Percentiles rank a stretch among this genome's conserved stretches.
These are phyloP conservation scores for Termitomyces sp. DNA, from an alignment of 768 basidiomycete genomes.

Conservation along the genomic window DNA sequence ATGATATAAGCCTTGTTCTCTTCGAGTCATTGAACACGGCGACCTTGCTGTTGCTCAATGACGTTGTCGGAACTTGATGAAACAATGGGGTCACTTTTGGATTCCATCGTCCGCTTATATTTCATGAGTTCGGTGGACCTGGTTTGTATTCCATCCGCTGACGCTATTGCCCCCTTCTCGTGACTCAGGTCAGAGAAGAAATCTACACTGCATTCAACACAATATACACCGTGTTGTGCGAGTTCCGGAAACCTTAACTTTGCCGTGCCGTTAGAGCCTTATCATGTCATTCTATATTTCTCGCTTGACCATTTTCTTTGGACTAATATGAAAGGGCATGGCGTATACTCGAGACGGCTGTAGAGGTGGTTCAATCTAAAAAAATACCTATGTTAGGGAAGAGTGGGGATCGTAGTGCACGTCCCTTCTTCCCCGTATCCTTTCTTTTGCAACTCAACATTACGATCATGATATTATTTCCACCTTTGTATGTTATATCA, in stretches of 20 bases:
- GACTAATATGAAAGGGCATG: background rate
- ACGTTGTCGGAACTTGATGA: slow-evolving; percentile 9
- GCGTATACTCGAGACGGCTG: background rate
- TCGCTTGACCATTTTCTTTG: slow-evolving; percentile 4
- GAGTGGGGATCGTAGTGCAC: slow-evolving; percentile 43
- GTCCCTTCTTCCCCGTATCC: slow-evolving; percentile 27
- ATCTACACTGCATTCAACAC: slow-evolving; percentile 99
- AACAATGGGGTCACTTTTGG: slow-evolving; percentile 13
- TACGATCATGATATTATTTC: slow-evolving; percentile 23
- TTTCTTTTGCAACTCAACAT: slow-evolving; percentile 15
- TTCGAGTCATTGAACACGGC: slow-evolving; percentile 4
- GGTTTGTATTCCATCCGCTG: slow-evolving; percentile 45
- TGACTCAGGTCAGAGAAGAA: slow-evolving; percentile 88
- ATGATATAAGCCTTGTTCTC: slow-evolving; percentile 12
- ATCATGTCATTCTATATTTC: slow-evolving; percentile 1
- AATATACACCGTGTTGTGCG: slow-evolving; percentile 96
- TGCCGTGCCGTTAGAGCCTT: slow-evolving; percentile 1
- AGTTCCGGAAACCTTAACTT: slow-evolving; percentile 80
- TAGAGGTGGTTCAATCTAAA: slow-evolving; percentile 14
- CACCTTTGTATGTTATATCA: slow-evolving; percentile 19
- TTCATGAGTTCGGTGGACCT: slow-evolving; percentile 28
- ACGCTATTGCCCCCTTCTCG: slow-evolving; percentile 30
- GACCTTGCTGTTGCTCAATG: background rate
- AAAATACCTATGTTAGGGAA: slow-evolving; percentile 19
- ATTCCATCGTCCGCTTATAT: slow-evolving; percentile 25